phyloP scores from a whole-genome alignment of 306 rosid genomes.

The Cicer arietinum region DNA sequence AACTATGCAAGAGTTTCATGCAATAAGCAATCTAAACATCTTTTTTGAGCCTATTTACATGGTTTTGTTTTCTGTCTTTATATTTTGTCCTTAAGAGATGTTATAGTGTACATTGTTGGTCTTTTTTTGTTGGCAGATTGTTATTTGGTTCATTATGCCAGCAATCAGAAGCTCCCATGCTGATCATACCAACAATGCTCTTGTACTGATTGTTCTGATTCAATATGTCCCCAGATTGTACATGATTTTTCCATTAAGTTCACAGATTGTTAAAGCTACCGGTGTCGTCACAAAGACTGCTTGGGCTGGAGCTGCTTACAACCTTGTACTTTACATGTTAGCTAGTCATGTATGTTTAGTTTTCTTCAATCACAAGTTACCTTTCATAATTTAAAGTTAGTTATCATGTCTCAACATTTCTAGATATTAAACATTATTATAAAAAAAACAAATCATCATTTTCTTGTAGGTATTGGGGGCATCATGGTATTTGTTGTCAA shows the following conservation, averaged over 20 bases:
- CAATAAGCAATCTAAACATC: neutral
- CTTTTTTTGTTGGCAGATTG: conserved; percentile 63
- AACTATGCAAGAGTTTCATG: neutral
- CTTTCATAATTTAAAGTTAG: neutral
- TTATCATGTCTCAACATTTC: conserved; percentile 8
- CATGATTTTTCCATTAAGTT: conserved; percentile 82
- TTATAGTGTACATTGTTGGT: conserved; percentile 30
- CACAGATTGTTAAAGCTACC: conserved; percentile 87
- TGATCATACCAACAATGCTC: conserved; percentile 78
- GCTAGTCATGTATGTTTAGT: conserved; percentile 85
- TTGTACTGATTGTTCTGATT: conserved; percentile 78
- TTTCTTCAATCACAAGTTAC: conserved; percentile 20
- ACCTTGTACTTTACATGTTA: conserved; percentile 87
- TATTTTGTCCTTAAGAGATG: conserved; percentile 7
- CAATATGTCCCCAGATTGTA: conserved; percentile 88
- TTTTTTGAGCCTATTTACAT: neutral
- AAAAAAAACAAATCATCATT: neutral
- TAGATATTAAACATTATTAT: conserved; percentile 16
- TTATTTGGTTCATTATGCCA: conserved; percentile 90
- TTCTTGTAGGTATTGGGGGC: conserved; percentile 81
- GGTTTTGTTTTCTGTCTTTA: neutral
- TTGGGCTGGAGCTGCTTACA: conserved; percentile 98
- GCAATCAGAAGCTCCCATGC: conserved; percentile 75
- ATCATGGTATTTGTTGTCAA: conserved; percentile 85
- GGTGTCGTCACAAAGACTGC: conserved; percentile 92